Evolutionary conservation across 371 early-diverging fungal species (phyloP).

Genomic region (Rhizopus stolonifer): DNA sequence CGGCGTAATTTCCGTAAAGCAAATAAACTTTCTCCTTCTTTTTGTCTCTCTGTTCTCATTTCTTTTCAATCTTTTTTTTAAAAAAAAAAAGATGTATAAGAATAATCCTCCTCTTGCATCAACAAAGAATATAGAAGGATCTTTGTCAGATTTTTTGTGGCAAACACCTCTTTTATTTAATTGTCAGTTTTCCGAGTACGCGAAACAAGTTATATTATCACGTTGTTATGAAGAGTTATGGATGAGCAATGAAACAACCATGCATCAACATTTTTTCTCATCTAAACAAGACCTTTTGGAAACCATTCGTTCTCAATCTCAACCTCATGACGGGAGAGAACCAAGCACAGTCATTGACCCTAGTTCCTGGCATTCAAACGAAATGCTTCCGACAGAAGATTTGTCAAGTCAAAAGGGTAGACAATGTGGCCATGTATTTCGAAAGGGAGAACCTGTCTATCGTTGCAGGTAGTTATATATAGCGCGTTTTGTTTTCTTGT

Average conservation of each 20-base stretch:
- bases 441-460: conserved; percentile 80
- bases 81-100: not conserved
- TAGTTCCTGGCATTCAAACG: conserved; percentile 39
- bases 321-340: conserved; percentile 30
- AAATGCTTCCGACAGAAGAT: conserved; percentile 31
- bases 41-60: no score
- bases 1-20: conserved; percentile 1
- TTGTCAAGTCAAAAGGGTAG: conserved; percentile 60
- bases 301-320: conserved; percentile 29
- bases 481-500: no score
- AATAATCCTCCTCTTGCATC: not conserved
- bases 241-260: conserved; percentile 45
- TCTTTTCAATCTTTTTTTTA: not conserved
- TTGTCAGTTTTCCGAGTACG: conserved; percentile 45
- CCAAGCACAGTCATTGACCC: conserved; percentile 21
- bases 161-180: conserved; percentile 46
- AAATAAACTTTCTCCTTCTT: not conserved
- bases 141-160: conserved; percentile 41
- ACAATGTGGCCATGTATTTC: conserved; percentile 84
- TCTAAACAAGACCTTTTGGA: conserved; percentile 41
- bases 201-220: conserved; percentile 47
- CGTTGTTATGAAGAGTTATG: conserved; percentile 54
- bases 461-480: conserved; percentile 75
- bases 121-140: conserved; percentile 4
- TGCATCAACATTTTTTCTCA: conserved; percentile 49